phyloP scores from a whole-genome alignment of 2,329 filamentous ascomycete genomes.

The Clonostachys rhizophaga region DNA sequence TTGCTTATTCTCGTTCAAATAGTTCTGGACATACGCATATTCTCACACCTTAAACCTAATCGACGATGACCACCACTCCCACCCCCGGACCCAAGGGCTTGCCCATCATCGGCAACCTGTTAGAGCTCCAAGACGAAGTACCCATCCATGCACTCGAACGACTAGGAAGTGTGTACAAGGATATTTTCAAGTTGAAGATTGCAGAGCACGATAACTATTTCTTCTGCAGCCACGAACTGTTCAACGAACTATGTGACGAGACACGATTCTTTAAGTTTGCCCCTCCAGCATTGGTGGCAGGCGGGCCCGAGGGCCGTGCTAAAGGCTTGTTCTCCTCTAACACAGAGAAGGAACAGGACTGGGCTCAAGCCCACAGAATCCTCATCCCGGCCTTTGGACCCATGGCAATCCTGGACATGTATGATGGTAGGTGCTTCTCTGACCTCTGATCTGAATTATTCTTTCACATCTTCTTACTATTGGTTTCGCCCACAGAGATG shows the following conservation, averaged over 20 bases:
- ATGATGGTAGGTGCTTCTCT: slow-evolving; percentile 50
- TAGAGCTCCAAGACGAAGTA: background rate
- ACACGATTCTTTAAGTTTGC: slow-evolving; percentile 1
- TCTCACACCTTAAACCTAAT: too few relatives aligned
- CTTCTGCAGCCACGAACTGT: background rate
- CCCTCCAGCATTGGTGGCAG: too few relatives aligned
- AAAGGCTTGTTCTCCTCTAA: slow-evolving; percentile 1
- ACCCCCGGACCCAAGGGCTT: background rate
- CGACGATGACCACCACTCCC: background rate
- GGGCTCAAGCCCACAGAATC: slow-evolving; percentile 62
- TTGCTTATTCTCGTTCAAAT: too few relatives aligned
- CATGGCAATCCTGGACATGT: slow-evolving; percentile 63
- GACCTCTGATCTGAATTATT: too few relatives aligned
- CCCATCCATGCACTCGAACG: background rate
- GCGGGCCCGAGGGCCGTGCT: background rate
- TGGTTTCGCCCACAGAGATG: too few relatives aligned
- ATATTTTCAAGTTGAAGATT: background rate
- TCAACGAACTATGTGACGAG: background rate
- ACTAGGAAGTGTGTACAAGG: background rate
- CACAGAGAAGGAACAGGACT: slow-evolving; percentile 31
- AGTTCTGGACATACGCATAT: too few relatives aligned
- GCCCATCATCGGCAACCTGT: background rate
- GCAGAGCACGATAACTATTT: background rate
- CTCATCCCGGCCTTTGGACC: slow-evolving; percentile 68
- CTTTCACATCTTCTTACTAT: too few relatives aligned